Percentiles rank a stretch among this genome's conserved stretches.
phyloP scores from a whole-genome alignment of 1,284 basidiomycete species.

The Cryptococcus sp. region DNA sequence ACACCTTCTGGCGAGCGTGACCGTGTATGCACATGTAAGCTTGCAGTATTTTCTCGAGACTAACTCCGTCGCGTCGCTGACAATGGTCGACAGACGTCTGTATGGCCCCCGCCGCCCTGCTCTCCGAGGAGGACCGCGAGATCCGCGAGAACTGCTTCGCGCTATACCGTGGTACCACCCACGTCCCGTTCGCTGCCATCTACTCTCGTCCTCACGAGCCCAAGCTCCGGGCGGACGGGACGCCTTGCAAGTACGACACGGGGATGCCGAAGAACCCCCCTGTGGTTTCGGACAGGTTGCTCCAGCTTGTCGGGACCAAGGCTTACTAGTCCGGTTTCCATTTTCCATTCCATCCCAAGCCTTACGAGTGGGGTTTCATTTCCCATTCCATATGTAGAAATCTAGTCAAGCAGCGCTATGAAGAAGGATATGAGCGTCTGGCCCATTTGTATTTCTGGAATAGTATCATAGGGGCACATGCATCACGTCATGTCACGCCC shows the following conservation, averaged over 20 bases:
- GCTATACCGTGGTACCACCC: conserved; percentile 20
- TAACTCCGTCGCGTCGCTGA: neutral
- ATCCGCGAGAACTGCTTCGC: conserved; percentile 16
- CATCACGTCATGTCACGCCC: too few relatives aligned
- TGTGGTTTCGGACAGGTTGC: neutral
- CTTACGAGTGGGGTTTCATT: too few relatives aligned
- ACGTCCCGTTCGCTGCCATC: conserved; percentile 26
- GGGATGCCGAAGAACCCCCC: conserved; percentile 10
- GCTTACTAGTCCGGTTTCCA: conserved; percentile 7
- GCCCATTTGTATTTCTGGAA: too few relatives aligned
- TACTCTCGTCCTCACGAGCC: conserved; percentile 15
- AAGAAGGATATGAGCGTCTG: too few relatives aligned
- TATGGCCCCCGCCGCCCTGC: conserved; percentile 22
- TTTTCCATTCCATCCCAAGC: too few relatives aligned
- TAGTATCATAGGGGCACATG: too few relatives aligned
- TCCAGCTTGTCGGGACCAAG: conserved; percentile 12
- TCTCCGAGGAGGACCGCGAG: conserved; percentile 19
- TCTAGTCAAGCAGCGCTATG: neutral
- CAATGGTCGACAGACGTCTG: conserved; percentile 12
- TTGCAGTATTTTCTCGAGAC: neutral
- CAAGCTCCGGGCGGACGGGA: conserved; percentile 14
- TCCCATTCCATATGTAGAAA: neutral
- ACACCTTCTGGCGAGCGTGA: conserved; percentile 18
- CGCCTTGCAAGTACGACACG: conserved; percentile 21
- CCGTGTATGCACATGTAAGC: conserved; percentile 21